phyloP scores from a whole-genome alignment of 2,329 filamentous ascomycete species.

The Dendryphion nanum region DNA sequence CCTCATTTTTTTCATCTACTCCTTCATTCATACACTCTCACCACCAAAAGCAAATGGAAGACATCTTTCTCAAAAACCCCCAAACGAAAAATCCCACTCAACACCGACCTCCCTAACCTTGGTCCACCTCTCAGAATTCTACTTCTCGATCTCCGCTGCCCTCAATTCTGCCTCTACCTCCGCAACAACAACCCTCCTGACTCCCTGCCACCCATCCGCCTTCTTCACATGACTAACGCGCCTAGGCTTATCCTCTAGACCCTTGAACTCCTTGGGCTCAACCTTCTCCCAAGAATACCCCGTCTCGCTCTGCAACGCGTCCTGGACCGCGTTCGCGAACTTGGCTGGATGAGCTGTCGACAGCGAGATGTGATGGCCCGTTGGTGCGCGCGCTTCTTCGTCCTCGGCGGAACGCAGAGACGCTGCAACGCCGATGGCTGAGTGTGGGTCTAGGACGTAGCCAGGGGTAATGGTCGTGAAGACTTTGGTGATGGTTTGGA shows the following conservation, averaged over 20 bases:
- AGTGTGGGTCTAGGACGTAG: conserved; percentile 92
- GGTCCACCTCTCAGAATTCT: no score
- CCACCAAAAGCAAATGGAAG: no score
- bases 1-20: no score
- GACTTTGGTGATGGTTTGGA: conserved; percentile 47
- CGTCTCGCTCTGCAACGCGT: conserved; percentile 69
- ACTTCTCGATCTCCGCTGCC: conserved; percentile 22
- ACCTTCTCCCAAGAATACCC: conserved; percentile 77
- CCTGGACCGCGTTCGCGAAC: conserved; percentile 80
- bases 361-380: conserved; percentile 71
- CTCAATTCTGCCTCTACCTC: conserved; percentile 59
- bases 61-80: no score
- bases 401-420: conserved; percentile 66
- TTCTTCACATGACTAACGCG: conserved; percentile 68
- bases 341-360: conserved; percentile 96
- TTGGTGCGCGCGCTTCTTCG: conserved; percentile 46
- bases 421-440: conserved; percentile 81
- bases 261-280: conserved; percentile 77
- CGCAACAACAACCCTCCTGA: conserved; percentile 71
- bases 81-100: no score
- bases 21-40: no score
- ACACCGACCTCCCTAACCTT: no score
- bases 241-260: conserved; percentile 72
- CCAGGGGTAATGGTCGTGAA: conserved; percentile 48
- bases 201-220: conserved; percentile 65